Conservation (phyloP, 768 basidiomycete genomes). For the Suillus bovinus region DNA sequence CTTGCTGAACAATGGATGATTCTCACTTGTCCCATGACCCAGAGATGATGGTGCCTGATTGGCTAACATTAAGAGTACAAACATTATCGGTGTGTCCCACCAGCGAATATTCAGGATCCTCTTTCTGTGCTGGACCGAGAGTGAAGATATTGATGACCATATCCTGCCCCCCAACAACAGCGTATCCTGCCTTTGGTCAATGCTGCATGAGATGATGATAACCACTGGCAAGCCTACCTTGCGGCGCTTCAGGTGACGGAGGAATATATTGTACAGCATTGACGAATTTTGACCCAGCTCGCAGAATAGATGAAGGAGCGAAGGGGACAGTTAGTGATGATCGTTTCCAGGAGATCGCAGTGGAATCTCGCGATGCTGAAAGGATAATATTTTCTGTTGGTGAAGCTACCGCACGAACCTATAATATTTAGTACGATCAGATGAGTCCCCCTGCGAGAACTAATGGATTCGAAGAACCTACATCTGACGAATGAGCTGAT, state of each 20-base stretch:
- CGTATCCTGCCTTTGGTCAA: slow-evolving; percentile 58
- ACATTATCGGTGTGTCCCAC: slow-evolving; percentile 91
- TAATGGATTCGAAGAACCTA: slow-evolving; percentile 38
- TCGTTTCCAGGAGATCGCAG: slow-evolving; percentile 84
- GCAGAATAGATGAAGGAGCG: slow-evolving; percentile 51
- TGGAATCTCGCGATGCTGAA: slow-evolving; percentile 90
- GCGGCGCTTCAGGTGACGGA: slow-evolving; percentile 65
- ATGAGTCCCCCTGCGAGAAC: slow-evolving; percentile 12
- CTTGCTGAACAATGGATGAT: slow-evolving; percentile 1
- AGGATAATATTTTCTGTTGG: slow-evolving; percentile 78
- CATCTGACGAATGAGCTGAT: slow-evolving; percentile 71
- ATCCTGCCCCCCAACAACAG: slow-evolving; percentile 89
- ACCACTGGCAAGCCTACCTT: slow-evolving; percentile 49
- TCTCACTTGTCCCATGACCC: slow-evolving; percentile 96
- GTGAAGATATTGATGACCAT: slow-evolving; percentile 83
- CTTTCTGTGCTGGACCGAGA: slow-evolving; percentile 50
- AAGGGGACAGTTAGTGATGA: slow-evolving; percentile 50
- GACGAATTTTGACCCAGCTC: slow-evolving; percentile 71
- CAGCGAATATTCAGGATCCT: slow-evolving; percentile 79
- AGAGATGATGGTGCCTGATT: slow-evolving; percentile 78
- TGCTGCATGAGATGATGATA: slow-evolving; percentile 6
- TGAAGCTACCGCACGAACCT: slow-evolving; percentile 84
- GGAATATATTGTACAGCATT: slow-evolving; percentile 81
- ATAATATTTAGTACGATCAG: slow-evolving; percentile 25
- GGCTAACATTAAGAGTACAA: slow-evolving; percentile 75